Percentiles rank a stretch among this genome's conserved stretches.
Conservation (phyloP, 2,329 filamentous ascomycete species). For the Plectosphaerella plurivora region DNA sequence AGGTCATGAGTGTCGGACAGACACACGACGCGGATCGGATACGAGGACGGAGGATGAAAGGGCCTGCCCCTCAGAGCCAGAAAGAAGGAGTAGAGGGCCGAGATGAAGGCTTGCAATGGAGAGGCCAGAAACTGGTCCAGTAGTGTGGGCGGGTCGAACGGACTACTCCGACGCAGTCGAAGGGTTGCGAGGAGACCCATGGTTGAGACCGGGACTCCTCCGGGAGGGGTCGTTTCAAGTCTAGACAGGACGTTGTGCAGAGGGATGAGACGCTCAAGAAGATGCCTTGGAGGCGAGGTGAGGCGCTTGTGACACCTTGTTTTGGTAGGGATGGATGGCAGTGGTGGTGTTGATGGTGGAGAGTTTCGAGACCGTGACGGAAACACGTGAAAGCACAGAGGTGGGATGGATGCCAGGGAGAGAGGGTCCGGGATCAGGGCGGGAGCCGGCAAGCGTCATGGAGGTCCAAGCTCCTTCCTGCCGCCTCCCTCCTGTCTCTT, state of each 20-base stretch:
- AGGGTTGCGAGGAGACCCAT: constrained; percentile 43
- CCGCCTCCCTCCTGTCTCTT: neutral
- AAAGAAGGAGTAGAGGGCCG: constrained; percentile 59
- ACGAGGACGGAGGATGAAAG: constrained; percentile 50
- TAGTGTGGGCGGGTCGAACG: constrained; percentile 46
- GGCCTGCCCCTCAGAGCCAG: constrained; percentile 64
- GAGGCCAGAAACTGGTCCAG: constrained; percentile 63
- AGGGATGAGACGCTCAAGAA: no score
- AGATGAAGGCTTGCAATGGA: constrained; percentile 61
- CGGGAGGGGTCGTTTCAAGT: no score
- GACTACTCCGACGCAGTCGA: constrained; percentile 40
- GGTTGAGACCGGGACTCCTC: neutral
- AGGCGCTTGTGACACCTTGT: neutral
- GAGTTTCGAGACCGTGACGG: neutral
- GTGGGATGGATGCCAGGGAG: no score
- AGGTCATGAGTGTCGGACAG: constrained; percentile 84
- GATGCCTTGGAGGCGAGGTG: neutral
- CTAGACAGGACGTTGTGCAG: no score
- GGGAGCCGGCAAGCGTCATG: no score
- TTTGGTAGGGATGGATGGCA: neutral
- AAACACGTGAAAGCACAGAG: neutral
- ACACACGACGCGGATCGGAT: constrained; percentile 71
- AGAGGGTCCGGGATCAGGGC: no score
- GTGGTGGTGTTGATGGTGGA: constrained; percentile 5
- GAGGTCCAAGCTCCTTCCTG: neutral